Conservation (phyloP, 768 basidiomycete species). For the Tulasnella sp. region DNA sequence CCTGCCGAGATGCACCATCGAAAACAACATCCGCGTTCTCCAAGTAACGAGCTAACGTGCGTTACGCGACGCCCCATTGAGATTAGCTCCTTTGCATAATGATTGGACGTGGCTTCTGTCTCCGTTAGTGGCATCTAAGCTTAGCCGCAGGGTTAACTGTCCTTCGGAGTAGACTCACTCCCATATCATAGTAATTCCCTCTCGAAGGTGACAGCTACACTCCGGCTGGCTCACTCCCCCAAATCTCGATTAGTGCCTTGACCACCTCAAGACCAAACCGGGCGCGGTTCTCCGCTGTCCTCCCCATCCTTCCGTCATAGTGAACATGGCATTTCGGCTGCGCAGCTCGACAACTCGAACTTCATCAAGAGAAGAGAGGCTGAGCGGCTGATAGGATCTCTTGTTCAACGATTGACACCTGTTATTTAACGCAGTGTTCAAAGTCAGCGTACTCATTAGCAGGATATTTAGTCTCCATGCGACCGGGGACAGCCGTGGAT, state of each 20-base stretch:
- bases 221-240: conserved; percentile 50
- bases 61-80: no score
- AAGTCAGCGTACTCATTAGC: no score
- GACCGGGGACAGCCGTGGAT: no score
- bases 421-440: no score
- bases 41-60: no score
- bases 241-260: conserved; percentile 46
- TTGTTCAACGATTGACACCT: background rate
- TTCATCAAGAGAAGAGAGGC: conserved; percentile 42
- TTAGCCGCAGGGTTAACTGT: conserved; percentile 37
- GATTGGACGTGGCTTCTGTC: no score
- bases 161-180: background rate
- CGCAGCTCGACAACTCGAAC: conserved; percentile 46
- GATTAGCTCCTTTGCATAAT: no score
- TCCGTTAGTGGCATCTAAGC: conserved; percentile 50
- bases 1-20: no score
- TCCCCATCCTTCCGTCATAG: conserved; percentile 53
- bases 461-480: no score
- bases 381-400: background rate
- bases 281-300: conserved; percentile 50
- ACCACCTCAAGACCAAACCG: conserved; percentile 49
- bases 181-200: conserved; percentile 54
- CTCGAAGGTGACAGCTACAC: conserved; percentile 52
- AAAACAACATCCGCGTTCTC: no score
- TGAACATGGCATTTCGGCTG: conserved; percentile 50